These are phyloP conservation scores for Trypanosoma lewisi DNA, from an alignment of 208 protist species.

Conservation along the genomic window DNA sequence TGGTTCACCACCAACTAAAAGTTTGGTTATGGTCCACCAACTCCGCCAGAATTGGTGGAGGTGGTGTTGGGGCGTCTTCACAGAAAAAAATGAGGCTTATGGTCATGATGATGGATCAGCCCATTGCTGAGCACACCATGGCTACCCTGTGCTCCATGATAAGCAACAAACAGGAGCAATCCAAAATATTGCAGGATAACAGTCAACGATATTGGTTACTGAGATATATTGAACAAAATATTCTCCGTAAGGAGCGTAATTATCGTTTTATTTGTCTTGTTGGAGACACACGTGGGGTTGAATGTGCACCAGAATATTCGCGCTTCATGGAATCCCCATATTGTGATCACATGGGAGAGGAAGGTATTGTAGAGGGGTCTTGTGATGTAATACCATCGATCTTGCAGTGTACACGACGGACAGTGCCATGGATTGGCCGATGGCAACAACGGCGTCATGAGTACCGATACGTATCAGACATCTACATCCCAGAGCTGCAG, in stretches of 20 bases:
- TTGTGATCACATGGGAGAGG: background rate
- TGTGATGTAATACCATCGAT: background rate
- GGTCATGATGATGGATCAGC: conserved; percentile 27
- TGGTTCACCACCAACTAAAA: conserved; percentile 91
- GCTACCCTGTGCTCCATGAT: conserved; percentile 80
- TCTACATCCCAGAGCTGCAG: conserved; percentile 85
- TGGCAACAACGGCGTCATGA: conserved; percentile 26
- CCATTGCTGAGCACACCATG: conserved; percentile 81
- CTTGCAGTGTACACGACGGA: background rate
- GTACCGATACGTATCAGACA: conserved; percentile 63
- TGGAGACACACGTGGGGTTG: conserved; percentile 64
- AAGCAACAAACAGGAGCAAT: conserved; percentile 78
- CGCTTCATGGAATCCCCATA: conserved; percentile 22
- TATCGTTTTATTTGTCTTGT: conserved; percentile 63
- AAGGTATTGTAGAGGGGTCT: background rate
- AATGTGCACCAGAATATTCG: conserved; percentile 59
- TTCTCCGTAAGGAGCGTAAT: conserved; percentile 23
- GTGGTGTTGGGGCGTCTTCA: background rate
- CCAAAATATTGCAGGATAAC: conserved; percentile 79
- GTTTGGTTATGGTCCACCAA: conserved; percentile 58
- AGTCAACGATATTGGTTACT: conserved; percentile 81
- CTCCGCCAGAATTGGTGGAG: conserved; percentile 16
- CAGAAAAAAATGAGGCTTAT: background rate
- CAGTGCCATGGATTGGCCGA: conserved; percentile 21
- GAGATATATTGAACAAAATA: conserved; percentile 52